These are phyloP conservation scores for Terfezia boudieri DNA, from an alignment of 495 filamentous ascomycete species.

Conservation along the genomic window DNA sequence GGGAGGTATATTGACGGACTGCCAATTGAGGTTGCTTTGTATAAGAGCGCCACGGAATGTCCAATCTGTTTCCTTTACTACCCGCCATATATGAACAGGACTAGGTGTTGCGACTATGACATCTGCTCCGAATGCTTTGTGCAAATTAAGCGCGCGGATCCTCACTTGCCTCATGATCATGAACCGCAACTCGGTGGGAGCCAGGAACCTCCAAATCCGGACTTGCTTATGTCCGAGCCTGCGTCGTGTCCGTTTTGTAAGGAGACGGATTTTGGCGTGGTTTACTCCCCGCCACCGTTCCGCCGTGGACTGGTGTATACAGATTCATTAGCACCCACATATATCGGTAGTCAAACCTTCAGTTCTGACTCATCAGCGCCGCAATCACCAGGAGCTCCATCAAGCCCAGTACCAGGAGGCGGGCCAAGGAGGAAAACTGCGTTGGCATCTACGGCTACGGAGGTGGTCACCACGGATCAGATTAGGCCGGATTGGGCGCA, in stretches of 20 bases:
- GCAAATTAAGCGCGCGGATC: conserved; percentile 91
- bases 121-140: conserved; percentile 99
- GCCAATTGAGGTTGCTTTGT: conserved; percentile 71
- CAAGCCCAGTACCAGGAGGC: conserved; percentile 5
- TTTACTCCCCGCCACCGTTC: conserved; percentile 73
- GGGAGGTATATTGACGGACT: conserved; percentile 62
- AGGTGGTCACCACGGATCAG: conserved; percentile 74
- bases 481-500: conserved; percentile 87
- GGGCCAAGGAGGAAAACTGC: conserved; percentile 53
- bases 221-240: conserved; percentile 63
- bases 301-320: conserved; percentile 60
- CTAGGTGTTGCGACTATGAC: conserved; percentile 83
- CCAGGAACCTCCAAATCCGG: conserved; percentile 26
- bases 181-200: conserved; percentile 19
- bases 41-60: conserved; percentile 76
- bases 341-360: background rate
- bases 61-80: conserved; percentile 95
- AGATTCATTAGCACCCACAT: conserved; percentile 32
- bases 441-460: conserved; percentile 53
- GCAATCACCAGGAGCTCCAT: conserved; percentile 23
- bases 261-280: conserved; percentile 82
- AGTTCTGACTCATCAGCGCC: conserved; percentile 21
- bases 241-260: conserved; percentile 93
- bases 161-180: conserved; percentile 68
- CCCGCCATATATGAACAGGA: conserved; percentile 87